Base-by-base conservation (phyloP, 768 basidiomycete genomes). In the Porpolomopsis calyptriformis region DNA sequence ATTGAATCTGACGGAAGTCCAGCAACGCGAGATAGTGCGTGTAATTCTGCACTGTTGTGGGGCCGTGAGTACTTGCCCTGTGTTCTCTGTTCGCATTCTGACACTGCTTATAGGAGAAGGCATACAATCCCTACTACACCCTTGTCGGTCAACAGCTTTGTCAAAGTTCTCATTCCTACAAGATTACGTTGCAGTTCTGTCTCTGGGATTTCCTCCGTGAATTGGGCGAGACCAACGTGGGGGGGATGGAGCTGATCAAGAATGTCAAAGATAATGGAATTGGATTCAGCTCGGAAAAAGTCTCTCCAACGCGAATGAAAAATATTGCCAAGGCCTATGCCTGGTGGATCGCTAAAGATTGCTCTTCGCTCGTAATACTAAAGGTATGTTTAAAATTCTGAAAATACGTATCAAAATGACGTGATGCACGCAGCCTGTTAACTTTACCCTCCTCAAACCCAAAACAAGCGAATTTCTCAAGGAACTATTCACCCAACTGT, bases 131-230 rank as follows among this genome's bases (percentile, higher is more conserved):
- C 0, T 99, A 89, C 64, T 98, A 98, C 63, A 76, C 88, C 4
- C 78, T 98, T 40, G 82, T 98, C 29, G 79, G 80, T 51, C 83
- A 89, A 53, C 81, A 88, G 10, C 78, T 97, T 23, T 87, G 88
- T 57, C 70, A 73, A 7, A 67, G 66, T 7, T 81, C 90, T 0
- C 90, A 94, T 58, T 77, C 84, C 4, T 82, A 91, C 69, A 87
- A 79, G 56, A 84, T 97, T 54, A 97, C 96, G 1, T 68, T 97
- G 18, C 96, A 97, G 57, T 98, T 88, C 61, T 88, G 82, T 54
- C 65, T 98, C 4, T 99, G 96, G 96, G 96, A 99, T 60, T 93
- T 98, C 59, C 65, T 98, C 23, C 83, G 94, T 7, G 88, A 88
- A 49, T 68, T 98, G 36, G 94, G 91, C 10, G 90, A 96, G 63